These are phyloP conservation scores for Penicillium sp. DNA, from an alignment of 2,329 filamentous ascomycete genomes.

Conservation along the genomic window DNA sequence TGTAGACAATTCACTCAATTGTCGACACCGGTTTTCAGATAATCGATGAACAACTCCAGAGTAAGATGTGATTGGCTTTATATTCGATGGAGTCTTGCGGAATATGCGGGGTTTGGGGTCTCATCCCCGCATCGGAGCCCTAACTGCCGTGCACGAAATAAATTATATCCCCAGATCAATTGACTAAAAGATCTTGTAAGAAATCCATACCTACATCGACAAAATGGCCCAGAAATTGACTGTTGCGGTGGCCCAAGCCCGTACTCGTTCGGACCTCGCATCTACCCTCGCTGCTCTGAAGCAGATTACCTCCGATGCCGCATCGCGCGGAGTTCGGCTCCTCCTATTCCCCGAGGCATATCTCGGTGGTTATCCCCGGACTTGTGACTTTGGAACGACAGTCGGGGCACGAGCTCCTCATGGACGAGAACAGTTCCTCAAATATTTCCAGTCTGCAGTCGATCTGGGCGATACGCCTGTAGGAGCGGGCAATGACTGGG, in stretches of 20 bases:
- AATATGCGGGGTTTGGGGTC: no score
- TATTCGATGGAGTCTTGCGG: no score
- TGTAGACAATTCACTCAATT: no score
- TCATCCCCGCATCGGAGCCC: no score
- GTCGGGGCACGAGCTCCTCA: conserved; percentile 62
- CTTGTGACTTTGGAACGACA: conserved; percentile 66
- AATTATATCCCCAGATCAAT: no score
- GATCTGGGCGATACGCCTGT: conserved; percentile 73
- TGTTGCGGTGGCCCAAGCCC: conserved; percentile 45
- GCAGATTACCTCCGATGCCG: conserved; percentile 58
- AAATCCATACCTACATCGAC: no score
- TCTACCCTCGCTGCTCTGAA: conserved; percentile 62
- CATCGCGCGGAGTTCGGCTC: conserved; percentile 56
- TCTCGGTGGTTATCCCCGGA: conserved; percentile 84
- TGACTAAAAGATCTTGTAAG: no score
- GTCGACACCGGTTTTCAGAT: no score
- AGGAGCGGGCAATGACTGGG: conserved; percentile 68
- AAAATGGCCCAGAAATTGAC: conserved; percentile 28
- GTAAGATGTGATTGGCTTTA: no score
- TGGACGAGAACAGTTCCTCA: conserved; percentile 74
- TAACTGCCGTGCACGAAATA: no score
- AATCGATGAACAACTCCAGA: no score
- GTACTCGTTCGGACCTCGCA: conserved; percentile 27
- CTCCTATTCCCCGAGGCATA: conserved; percentile 89
- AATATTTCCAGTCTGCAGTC: conserved; percentile 71